A percentile compares a stretch with the other conserved stretches of the same genome.
phyloP scores from a whole-genome alignment of 306 rosid species.

The Trichosanthes cucumerina region DNA sequence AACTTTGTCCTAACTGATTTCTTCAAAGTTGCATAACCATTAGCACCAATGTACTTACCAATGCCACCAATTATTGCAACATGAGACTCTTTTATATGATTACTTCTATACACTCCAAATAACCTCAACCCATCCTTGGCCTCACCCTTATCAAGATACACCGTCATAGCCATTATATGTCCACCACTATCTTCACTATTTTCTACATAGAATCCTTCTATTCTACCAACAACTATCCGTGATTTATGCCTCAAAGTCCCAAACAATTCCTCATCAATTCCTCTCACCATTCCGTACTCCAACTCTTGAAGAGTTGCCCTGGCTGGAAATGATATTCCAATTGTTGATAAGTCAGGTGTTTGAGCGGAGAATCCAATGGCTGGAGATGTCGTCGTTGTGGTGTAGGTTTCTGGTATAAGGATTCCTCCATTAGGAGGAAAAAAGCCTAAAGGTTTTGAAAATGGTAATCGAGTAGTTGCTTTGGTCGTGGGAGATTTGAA shows the following conservation, averaged over 20 bases:
- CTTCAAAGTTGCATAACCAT: conserved; percentile 74
- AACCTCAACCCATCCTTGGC: conserved; percentile 41
- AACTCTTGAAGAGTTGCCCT: conserved; percentile 51
- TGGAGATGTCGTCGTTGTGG: conserved; percentile 13
- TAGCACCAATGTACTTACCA: conserved; percentile 60
- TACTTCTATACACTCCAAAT: conserved; percentile 46
- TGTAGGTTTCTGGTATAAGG: conserved; percentile 33
- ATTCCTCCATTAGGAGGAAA: conserved; percentile 39
- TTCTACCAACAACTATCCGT: conserved; percentile 37
- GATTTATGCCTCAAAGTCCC: conserved; percentile 13
- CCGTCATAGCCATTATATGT: conserved; percentile 56
- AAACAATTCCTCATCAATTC: conserved; percentile 41
- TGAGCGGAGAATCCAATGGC: conserved; percentile 22
- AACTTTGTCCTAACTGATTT: conserved; percentile 10
- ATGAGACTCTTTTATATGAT: conserved; percentile 51
- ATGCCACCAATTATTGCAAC: conserved; percentile 74
- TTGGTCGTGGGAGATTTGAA: conserved; percentile 23
- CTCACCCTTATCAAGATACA: conserved; percentile 24
- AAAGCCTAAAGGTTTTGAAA: conserved; percentile 41
- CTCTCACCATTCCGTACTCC: conserved; percentile 39
- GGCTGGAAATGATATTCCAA: conserved; percentile 48
- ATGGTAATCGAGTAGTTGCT: conserved; percentile 27
- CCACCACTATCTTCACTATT: conserved; percentile 47
- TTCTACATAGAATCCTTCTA: conserved; percentile 54
- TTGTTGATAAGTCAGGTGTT: conserved; percentile 34